Evolutionary conservation across 257 asterid genomes (phyloP).

Genomic region (Thymus mandschuricus): DNA sequence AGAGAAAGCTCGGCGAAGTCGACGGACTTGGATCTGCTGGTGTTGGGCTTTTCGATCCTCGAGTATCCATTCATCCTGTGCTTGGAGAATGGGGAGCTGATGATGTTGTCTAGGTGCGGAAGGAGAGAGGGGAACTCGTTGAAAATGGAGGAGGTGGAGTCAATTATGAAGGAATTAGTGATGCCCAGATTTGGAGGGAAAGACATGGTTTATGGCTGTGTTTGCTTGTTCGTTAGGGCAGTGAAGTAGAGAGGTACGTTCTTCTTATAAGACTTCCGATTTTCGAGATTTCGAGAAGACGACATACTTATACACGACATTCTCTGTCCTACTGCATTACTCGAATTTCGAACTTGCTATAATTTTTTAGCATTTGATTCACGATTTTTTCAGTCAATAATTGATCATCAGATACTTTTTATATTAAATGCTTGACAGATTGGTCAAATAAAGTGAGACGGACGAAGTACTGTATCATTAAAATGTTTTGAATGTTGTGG

Average conservation of each 20-base stretch:
- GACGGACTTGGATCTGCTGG: conserved; percentile 43
- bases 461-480: no score
- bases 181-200: conserved; percentile 63
- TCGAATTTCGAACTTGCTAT: no score
- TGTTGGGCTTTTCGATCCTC: conserved; percentile 30
- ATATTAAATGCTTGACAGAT: no score
- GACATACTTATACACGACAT: neutral
- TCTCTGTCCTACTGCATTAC: no score
- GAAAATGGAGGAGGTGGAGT: conserved; percentile 34
- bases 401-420: no score
- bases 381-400: no score
- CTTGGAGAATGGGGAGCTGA: conserved; percentile 36
- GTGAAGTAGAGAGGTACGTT: neutral
- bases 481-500: neutral
- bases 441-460: no score
- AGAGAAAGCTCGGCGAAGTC: conserved; percentile 41
- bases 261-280: neutral
- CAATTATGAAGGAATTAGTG: conserved; percentile 48
- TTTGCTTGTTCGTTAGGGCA: conserved; percentile 26
- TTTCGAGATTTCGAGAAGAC: neutral
- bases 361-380: no score
- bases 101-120: conserved; percentile 24
- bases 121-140: conserved; percentile 40
- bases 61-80: conserved; percentile 49
- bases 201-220: conserved; percentile 34